Conservation (phyloP, 192 early-diverging fungal species). For the Phycomyces blakesleeanus region DNA sequence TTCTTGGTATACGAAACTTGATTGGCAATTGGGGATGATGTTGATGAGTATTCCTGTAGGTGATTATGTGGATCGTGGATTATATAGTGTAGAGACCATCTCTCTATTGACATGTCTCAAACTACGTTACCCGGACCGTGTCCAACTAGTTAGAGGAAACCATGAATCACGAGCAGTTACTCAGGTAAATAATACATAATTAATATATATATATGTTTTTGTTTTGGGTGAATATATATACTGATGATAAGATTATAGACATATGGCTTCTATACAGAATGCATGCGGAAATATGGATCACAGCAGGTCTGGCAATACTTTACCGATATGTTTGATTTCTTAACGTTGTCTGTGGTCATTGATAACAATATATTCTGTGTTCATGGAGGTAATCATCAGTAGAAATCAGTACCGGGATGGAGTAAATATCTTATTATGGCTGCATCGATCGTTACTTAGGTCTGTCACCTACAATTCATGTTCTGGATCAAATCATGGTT, state of each 20-base stretch:
- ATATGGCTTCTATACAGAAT: conserved; percentile 94
- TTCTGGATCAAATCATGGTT: conserved; percentile 82
- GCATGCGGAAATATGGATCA: conserved; percentile 83
- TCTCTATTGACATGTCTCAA: conserved; percentile 85
- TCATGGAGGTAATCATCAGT: conserved; percentile 69
- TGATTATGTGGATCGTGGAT: conserved; percentile 86
- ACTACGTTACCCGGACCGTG: conserved; percentile 81
- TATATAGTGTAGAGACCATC: conserved; percentile 90
- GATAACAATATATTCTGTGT: conserved; percentile 91
- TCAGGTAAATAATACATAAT: conserved; percentile 46
- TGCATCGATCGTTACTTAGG: conserved; percentile 32
- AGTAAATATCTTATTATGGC: neutral
- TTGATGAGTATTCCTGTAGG: conserved; percentile 38
- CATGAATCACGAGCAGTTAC: conserved; percentile 94
- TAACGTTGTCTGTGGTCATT: conserved; percentile 84
- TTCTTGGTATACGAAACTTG: conserved; percentile 54
- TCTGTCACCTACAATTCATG: conserved; percentile 78
- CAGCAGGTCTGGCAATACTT: conserved; percentile 87
- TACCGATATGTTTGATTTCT: conserved; percentile 92
- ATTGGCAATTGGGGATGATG: neutral
- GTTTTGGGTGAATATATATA: too few relatives aligned
- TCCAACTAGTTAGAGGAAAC: conserved; percentile 89
- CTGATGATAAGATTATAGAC: conserved; percentile 42
- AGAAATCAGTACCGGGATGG: neutral
- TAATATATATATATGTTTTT: neutral